These are phyloP conservation scores for Ananas comosus DNA, from an alignment of 176 grass and related monocot species.

Conservation along the genomic window DNA sequence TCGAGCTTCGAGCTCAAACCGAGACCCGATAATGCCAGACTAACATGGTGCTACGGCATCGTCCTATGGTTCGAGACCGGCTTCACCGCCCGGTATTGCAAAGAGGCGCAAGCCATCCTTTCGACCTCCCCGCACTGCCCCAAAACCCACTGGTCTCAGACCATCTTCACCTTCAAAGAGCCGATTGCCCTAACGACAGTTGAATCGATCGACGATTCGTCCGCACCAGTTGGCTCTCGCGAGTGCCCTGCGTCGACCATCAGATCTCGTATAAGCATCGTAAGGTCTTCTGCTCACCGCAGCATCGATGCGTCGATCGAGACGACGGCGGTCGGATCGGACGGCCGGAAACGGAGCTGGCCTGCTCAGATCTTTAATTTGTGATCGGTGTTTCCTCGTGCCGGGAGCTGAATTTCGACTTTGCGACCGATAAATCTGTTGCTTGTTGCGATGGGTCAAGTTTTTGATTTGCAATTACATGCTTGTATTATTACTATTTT, in stretches of 20 bases:
- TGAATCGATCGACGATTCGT: conserved; percentile 8
- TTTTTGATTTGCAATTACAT: no score
- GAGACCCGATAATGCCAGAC: conserved; percentile 13
- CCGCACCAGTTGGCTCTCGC: conserved; percentile 38
- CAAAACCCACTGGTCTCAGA: conserved; percentile 82
- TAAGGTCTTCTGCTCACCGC: conserved; percentile 55
- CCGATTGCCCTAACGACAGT: conserved; percentile 46
- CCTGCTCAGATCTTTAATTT: conserved; percentile 83
- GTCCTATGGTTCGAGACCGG: conserved; percentile 81
- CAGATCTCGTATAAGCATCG: conserved; percentile 66
- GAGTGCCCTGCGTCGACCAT: conserved; percentile 37
- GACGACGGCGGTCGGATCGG: conserved; percentile 34
- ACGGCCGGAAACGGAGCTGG: conserved; percentile 46
- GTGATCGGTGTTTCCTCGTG: conserved; percentile 15
- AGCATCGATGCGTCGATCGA: conserved; percentile 78
- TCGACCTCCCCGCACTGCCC: conserved; percentile 75
- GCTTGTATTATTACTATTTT: no score
- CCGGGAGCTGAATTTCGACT: no score
- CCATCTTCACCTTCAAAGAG: conserved; percentile 77
- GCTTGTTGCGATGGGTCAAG: no score
- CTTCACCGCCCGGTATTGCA: conserved; percentile 79
- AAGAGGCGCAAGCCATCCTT: conserved; percentile 56
- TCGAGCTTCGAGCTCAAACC: conserved; percentile 59
- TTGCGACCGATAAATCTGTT: no score
- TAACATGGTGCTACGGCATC: conserved; percentile 66